Conservation (phyloP, 805 yeast genomes). For the Nematodospora valgi region DNA sequence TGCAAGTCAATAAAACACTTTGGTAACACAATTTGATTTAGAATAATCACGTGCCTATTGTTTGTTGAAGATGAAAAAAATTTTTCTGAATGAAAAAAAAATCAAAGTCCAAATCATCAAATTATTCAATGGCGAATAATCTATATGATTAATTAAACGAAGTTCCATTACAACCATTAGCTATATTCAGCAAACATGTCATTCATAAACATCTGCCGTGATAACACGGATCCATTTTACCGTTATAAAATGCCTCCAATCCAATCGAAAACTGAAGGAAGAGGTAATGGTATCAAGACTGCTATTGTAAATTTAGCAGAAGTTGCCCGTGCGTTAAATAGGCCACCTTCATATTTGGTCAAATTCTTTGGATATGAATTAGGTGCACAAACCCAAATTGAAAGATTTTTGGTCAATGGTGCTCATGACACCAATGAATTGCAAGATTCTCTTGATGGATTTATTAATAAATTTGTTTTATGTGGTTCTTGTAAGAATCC, state of each 20-base stretch:
- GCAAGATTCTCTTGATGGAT: slow-evolving; percentile 93
- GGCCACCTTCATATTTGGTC: slow-evolving; percentile 89
- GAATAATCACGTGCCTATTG: neutral
- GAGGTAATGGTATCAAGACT: slow-evolving; percentile 99
- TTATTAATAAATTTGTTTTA: slow-evolving; percentile 86
- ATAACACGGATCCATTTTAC: slow-evolving; percentile 96
- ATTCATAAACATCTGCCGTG: slow-evolving; percentile 90
- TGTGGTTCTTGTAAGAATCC: slow-evolving; percentile 97
- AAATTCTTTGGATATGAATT: slow-evolving; percentile 95
- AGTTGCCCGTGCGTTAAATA: slow-evolving; percentile 89
- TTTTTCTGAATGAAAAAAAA: neutral
- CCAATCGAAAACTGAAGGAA: slow-evolving; percentile 95
- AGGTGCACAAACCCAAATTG: slow-evolving; percentile 93
- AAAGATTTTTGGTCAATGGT: slow-evolving; percentile 92
- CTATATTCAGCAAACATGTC: slow-evolving; percentile 50
- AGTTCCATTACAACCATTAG: neutral
- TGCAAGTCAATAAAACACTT: too few species aligned
- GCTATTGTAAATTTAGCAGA: slow-evolving; percentile 86
- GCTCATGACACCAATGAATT: slow-evolving; percentile 85
- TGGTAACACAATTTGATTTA: neutral
- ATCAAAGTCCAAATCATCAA: neutral
- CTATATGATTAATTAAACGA: too few species aligned
- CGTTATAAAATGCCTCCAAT: slow-evolving; percentile 99
- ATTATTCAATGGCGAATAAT: neutral
- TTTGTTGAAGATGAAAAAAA: neutral